phyloP scores from a whole-genome alignment of 2,329 filamentous ascomycete genomes.

The Colletotrichum chlorophyti region DNA sequence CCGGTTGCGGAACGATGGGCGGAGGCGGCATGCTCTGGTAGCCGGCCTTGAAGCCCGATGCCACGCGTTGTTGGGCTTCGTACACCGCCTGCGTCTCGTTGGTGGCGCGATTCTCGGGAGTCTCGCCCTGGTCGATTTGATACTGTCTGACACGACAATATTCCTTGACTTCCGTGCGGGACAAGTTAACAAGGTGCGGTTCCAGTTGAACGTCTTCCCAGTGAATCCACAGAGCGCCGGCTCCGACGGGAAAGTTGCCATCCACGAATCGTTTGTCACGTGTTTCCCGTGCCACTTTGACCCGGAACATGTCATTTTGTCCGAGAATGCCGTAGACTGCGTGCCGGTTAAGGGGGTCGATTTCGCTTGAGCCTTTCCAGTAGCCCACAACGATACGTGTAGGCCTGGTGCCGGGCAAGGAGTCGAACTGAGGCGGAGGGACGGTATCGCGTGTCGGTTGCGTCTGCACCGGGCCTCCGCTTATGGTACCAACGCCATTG shows the following conservation, averaged over 20 bases:
- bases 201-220: conserved; percentile 69
- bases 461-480: conserved; percentile 33
- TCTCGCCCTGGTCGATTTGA: conserved; percentile 63
- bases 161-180: conserved; percentile 65
- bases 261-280: conserved; percentile 64
- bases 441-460: conserved; percentile 5
- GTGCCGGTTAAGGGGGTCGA: conserved; percentile 58
- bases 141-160: conserved; percentile 67
- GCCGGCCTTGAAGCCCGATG: conserved; percentile 35
- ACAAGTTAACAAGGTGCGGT: conserved; percentile 57
- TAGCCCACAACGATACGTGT: conserved; percentile 65
- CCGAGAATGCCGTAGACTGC: conserved; percentile 69
- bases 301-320: conserved; percentile 69
- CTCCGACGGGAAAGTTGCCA: conserved; percentile 66
- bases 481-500: conserved; percentile 41
- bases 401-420: conserved; percentile 59
- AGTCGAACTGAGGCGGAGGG: conserved; percentile 39
- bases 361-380: conserved; percentile 62
- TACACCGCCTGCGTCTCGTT: conserved; percentile 61
- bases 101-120: conserved; percentile 48
- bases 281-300: conserved; percentile 66
- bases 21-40: conserved; percentile 4
- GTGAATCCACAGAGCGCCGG: conserved; percentile 67
- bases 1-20: conserved; percentile 27
- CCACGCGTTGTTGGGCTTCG: conserved; percentile 55